These are phyloP conservation scores for Boletus rufocinnamomeus DNA, from an alignment of 768 basidiomycete species.

Conservation along the genomic window DNA sequence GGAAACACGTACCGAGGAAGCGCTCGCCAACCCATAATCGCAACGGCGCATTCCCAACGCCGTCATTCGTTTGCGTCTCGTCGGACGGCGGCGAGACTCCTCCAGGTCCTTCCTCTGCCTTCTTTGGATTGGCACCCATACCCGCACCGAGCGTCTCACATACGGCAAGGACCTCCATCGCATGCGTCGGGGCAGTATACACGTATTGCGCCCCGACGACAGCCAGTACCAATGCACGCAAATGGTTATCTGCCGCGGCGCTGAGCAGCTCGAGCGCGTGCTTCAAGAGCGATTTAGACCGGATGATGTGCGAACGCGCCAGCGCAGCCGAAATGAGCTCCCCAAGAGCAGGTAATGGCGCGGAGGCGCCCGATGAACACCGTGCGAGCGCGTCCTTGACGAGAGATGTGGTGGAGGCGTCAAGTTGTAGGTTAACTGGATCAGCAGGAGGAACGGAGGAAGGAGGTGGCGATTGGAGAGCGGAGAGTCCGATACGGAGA, in stretches of 20 bases:
- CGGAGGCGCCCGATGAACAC: conserved; percentile 25
- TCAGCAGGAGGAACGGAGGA: conserved; percentile 1
- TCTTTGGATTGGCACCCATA: conserved; percentile 48
- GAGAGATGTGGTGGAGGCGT: conserved; percentile 19
- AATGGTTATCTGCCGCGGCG: conserved; percentile 64
- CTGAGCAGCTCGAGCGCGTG: conserved; percentile 59
- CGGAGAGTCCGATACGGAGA: conserved; percentile 48
- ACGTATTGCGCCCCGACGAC: conserved; percentile 71
- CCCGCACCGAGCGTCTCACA: conserved; percentile 73
- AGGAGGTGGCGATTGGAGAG: conserved; percentile 2
- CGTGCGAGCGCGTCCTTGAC: conserved; percentile 31
- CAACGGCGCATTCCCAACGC: conserved; percentile 62
- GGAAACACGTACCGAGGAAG: conserved; percentile 50
- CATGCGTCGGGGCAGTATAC: conserved; percentile 70
- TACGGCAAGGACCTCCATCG: conserved; percentile 61
- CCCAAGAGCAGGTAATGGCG: conserved; percentile 17
- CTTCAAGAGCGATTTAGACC: conserved; percentile 48
- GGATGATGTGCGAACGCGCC: conserved; percentile 28
- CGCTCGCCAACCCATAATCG: conserved; percentile 75
- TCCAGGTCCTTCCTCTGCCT: conserved; percentile 10
- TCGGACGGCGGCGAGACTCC: neutral
- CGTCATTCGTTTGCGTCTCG: conserved; percentile 27
- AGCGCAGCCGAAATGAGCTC: conserved; percentile 24
- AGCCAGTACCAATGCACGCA: conserved; percentile 69
- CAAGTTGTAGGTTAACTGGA: conserved; percentile 16